Evolutionary conservation across 257 asterid species (phyloP).

Genomic region (Nicotiana tabacum): DNA sequence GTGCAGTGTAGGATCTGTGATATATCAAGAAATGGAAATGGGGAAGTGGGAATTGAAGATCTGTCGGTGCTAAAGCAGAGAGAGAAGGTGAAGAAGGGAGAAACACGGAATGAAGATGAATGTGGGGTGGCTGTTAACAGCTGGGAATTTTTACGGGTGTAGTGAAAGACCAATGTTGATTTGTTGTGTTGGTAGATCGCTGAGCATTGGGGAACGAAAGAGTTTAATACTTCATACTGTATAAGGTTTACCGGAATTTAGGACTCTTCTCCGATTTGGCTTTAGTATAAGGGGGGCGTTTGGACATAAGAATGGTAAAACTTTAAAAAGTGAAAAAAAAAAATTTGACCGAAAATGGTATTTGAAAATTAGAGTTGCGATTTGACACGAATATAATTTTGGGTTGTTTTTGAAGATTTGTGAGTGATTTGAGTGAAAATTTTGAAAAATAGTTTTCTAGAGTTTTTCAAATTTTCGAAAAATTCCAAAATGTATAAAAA

Average conservation of each 20-base stretch:
- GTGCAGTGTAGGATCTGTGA: slow-evolving; percentile 7
- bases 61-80: not conserved
- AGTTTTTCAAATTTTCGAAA: too few species aligned
- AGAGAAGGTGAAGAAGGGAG: not conserved
- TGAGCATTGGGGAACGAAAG: not conserved
- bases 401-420: too few species aligned
- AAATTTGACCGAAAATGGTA: too few species aligned
- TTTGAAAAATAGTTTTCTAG: too few species aligned
- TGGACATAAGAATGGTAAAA: too few species aligned
- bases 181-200: not conserved
- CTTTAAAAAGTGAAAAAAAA: too few species aligned
- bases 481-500: too few species aligned
- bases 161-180: not conserved
- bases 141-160: not conserved
- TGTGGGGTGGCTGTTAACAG: not conserved
- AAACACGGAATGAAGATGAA: not conserved
- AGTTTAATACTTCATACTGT: not conserved
- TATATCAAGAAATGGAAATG: not conserved
- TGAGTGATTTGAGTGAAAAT: too few species aligned
- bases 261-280: not conserved
- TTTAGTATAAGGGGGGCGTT: too few species aligned
- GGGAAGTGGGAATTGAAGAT: not conserved
- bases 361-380: too few species aligned
- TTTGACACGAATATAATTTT: too few species aligned
- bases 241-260: not conserved